These are phyloP conservation scores for Phytomonas francai DNA, from an alignment of 208 protist species.

Conservation along the genomic window DNA sequence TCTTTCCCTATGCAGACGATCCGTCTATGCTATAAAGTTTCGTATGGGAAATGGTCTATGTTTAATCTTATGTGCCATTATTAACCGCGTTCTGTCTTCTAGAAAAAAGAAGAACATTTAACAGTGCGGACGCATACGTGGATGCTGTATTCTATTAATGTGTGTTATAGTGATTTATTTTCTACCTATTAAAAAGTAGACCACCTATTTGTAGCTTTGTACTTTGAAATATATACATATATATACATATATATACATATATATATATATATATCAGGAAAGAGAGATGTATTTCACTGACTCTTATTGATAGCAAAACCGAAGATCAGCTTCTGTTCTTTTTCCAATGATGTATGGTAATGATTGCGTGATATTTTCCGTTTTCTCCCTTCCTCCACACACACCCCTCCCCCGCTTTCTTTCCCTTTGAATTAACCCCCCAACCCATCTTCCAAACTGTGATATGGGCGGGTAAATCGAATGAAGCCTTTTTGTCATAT, in stretches of 20 bases:
- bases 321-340: background rate
- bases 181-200: background rate
- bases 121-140: background rate
- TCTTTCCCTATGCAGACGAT: background rate
- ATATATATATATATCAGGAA: no score
- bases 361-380: background rate
- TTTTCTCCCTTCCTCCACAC: background rate
- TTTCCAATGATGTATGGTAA: background rate
- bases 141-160: slow-evolving; percentile 1
- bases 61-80: background rate
- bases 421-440: no score
- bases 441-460: background rate
- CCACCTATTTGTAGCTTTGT: slow-evolving; percentile 4
- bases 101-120: background rate
- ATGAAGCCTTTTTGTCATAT: background rate
- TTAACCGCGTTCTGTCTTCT: background rate
- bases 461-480: background rate
- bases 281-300: background rate
- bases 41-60: background rate
- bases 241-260: background rate
- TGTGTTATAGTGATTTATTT: background rate
- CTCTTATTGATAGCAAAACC: background rate
- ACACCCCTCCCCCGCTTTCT: no score
- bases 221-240: slow-evolving; percentile 1
- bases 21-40: background rate